Base-by-base conservation (phyloP, 768 basidiomycete genomes). In the Amanita fuliginea region DNA sequence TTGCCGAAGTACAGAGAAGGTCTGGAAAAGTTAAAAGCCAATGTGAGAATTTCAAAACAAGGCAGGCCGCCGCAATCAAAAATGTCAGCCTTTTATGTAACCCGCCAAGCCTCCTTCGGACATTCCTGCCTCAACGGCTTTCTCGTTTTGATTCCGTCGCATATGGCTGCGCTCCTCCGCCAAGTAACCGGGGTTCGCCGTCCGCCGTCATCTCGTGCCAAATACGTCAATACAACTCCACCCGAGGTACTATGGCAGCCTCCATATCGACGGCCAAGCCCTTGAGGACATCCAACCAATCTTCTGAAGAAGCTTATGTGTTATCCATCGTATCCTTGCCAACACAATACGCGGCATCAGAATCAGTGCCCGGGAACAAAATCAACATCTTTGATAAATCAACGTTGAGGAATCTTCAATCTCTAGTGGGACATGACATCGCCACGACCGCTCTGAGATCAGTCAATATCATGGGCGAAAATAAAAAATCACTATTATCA, bases 331-430 rank as follows among this genome's bases (percentile, higher is more conserved):
- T 77, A 13, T 61, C 68, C 3, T 54, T 79, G 4, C 65, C 73
- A 1, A 61, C 61, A 0, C 61, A 66, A 51, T 78, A 80, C 50
- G 86, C 82, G 6, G 79, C 77, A 7, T 76, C 81, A 4, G 67
- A 76, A 0, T 84, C 83, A 5, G 70, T 80, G 1, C 77, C 78
- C 4, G 68, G 80, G n/a, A 78, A 86, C 56, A 66, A 68, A 22
- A 84, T 90, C 55, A 69, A 83, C 58, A 62, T 88, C 19, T 78
- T 81, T 57, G 84, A 86, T 63, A 81, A 72, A 58, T 56, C 65
- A 1, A 75, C 76, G 30, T 62, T 86, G 14, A 73, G 65, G 43
- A 59, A 59, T 7, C 59, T 73, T 10, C 63, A 69, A 35, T 71
- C 69, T 3, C 68, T 88, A 18, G 55, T 68, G 14, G 86, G 80